Evolutionary conservation across 2,329 filamentous ascomycete species (phyloP).

Genomic region (Hymenoscyphus fraxineus): DNA sequence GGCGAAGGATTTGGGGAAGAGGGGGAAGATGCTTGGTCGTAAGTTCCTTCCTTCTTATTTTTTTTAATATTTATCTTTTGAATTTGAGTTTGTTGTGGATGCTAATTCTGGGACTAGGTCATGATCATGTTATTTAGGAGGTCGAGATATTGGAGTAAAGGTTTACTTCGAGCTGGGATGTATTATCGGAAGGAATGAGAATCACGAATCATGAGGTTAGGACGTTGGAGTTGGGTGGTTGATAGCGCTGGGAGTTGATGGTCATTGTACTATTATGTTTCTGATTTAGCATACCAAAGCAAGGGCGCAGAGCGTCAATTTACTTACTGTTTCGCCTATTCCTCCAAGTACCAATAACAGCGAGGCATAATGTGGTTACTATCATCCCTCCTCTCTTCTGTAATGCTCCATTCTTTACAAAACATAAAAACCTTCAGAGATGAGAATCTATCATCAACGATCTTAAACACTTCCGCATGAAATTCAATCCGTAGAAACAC

Average conservation of each 20-base stretch:
- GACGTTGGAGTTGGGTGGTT: not conserved
- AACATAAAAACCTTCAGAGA: no score
- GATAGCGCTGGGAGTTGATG: not conserved
- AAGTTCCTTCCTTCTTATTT: slow-evolving; percentile 40
- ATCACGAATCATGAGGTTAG: not conserved
- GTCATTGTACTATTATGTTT: not conserved
- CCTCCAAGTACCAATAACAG: not conserved
- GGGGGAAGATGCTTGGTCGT: slow-evolving; percentile 67
- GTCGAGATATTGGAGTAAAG: no score
- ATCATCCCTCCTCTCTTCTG: no score
- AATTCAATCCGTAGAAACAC: no score
- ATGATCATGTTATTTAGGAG: no score
- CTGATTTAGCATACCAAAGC: not conserved
- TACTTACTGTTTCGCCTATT: not conserved
- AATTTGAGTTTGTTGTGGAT: not conserved
- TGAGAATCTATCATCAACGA: no score
- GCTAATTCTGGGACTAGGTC: not conserved
- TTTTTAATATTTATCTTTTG: not conserved
- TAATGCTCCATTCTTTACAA: no score
- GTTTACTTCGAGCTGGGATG: no score
- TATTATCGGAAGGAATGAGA: not conserved
- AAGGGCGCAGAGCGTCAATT: not conserved
- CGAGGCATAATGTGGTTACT: no score
- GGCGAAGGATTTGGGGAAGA: slow-evolving; percentile 62
- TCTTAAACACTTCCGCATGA: no score